A percentile compares a stretch with the other conserved stretches of the same genome.
Conservation (phyloP, 306 rosid genomes). For the Vachellia collinsii region DNA sequence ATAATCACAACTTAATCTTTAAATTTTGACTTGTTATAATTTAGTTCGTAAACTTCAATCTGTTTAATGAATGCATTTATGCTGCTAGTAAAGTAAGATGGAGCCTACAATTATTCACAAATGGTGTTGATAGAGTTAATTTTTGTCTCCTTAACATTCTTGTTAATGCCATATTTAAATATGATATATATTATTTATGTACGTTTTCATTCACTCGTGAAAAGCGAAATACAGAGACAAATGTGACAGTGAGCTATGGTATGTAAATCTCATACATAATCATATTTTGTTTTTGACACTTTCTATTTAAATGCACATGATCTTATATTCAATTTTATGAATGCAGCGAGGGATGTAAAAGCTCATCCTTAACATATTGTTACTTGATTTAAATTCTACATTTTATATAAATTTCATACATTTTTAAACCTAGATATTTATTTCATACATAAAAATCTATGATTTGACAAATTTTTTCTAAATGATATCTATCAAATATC, state of each 20-base stretch:
- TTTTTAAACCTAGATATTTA: neutral
- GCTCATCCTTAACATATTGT: neutral
- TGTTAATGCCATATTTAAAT: too few relatives aligned
- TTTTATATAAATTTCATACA: neutral
- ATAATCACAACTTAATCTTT: too few relatives aligned
- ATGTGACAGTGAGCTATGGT: neutral
- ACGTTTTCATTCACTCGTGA: too few relatives aligned
- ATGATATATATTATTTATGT: too few relatives aligned
- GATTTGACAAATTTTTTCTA: neutral
- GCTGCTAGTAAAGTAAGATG: too few relatives aligned
- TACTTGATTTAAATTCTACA: neutral
- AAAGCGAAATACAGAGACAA: neutral
- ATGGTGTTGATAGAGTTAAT: too few relatives aligned
- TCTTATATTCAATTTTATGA: too few relatives aligned
- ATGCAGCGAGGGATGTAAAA: neutral
- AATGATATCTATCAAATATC: conserved; percentile 4
- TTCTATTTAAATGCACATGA: neutral
- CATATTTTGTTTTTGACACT: neutral
- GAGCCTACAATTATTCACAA: too few relatives aligned
- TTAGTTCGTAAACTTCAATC: too few relatives aligned
- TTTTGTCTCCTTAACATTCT: neutral
- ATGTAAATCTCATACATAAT: neutral
- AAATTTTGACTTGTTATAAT: too few relatives aligned
- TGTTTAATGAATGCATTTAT: too few relatives aligned
- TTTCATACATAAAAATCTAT: neutral